Percentiles rank a stretch among this genome's conserved stretches.
Evolutionary conservation across 768 basidiomycete genomes (phyloP).

Genomic region (Neoboletus magnificus): DNA sequence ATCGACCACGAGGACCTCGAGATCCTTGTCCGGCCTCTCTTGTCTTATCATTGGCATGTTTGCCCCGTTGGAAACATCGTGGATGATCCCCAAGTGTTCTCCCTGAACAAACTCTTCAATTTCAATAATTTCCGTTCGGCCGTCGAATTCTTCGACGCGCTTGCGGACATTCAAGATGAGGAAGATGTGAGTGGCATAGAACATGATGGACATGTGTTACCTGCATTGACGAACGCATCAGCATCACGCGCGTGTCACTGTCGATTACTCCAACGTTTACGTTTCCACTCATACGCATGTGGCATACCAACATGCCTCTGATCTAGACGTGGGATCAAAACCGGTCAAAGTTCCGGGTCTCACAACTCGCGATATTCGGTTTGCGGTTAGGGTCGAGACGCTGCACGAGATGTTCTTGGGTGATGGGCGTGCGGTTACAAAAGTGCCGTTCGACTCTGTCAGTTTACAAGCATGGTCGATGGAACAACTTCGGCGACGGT

Average conservation of each 20-base stretch:
- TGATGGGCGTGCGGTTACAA: constrained; percentile 21
- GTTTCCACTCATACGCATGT: constrained; percentile 28
- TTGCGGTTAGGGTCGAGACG: constrained; percentile 44
- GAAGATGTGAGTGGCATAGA: constrained; percentile 30
- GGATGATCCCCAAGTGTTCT: constrained; percentile 15
- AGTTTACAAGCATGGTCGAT: constrained; percentile 23
- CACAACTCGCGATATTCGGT: constrained; percentile 49
- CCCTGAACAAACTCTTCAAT: constrained; percentile 27
- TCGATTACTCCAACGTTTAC: constrained; percentile 23
- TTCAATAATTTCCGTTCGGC: constrained; percentile 25
- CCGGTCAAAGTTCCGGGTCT: constrained; percentile 37
- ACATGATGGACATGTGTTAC: background rate
- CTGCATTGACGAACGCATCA: constrained; percentile 6
- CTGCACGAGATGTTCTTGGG: constrained; percentile 26
- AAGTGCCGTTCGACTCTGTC: constrained; percentile 12
- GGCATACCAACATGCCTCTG: constrained; percentile 15
- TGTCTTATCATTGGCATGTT: constrained; percentile 30
- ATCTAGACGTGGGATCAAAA: constrained; percentile 6
- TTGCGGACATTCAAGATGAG: constrained; percentile 26
- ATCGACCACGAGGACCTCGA: constrained; percentile 33
- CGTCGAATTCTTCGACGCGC: constrained; percentile 27
- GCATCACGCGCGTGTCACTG: constrained; percentile 32
- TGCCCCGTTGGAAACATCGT: constrained; percentile 6
- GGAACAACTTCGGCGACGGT: constrained; percentile 22
- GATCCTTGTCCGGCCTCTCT: constrained; percentile 36